Evolutionary conservation across 2,329 filamentous ascomycete genomes (phyloP), one percentile per base, ranked within the genome.

Genomic region (Coniochaeta pulveracea): DNA sequence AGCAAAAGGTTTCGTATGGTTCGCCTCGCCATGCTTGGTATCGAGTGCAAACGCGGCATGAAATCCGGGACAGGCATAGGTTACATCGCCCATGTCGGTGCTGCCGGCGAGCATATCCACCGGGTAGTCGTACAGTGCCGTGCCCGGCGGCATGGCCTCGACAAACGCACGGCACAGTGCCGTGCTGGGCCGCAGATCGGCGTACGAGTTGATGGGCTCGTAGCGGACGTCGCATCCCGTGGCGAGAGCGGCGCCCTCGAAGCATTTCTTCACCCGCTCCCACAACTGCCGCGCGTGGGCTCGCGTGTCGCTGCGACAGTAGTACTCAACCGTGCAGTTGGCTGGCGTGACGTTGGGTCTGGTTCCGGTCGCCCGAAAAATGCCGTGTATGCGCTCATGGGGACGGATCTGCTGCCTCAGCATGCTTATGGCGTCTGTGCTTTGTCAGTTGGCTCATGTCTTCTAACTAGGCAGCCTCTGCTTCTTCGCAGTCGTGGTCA

Each of bases 321-420:
- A 60, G 49, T 61, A 66, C 34, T 61, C 56, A 4, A 62, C 54
- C 19, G 48, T 54, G 8, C 61, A 58, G 32, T 53, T 49, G 1
- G 56, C 44, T 0, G 35, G 34, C 0, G 60, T 71, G 46, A 63
- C 54, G 4, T 45, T 43, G 7, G 54, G 59, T 26, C 52, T 38
- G 24, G 57, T 50, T 3, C 47, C 52, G 3, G 55, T 55, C 4
- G 52, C 39, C 6, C 61, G 47, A 33, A 72, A 60, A 3, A 67
- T 56, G 28, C 61, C 63, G 40, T 70, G 64, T n/a, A 72, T 56
- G 10, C 66, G 59, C 37, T 68, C 57, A 8, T 60, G 51, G 0
- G 65, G 63, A 5, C 49, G 49, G 7, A 66, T 56, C 43, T 72
- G 67, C 49, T 72, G 65, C 4, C 66, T 57, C 18, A 69, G 45